Percentiles rank a stretch among this genome's conserved stretches.
phyloP scores from a whole-genome alignment of 805 yeast species.

The Kuraishia borneana region DNA sequence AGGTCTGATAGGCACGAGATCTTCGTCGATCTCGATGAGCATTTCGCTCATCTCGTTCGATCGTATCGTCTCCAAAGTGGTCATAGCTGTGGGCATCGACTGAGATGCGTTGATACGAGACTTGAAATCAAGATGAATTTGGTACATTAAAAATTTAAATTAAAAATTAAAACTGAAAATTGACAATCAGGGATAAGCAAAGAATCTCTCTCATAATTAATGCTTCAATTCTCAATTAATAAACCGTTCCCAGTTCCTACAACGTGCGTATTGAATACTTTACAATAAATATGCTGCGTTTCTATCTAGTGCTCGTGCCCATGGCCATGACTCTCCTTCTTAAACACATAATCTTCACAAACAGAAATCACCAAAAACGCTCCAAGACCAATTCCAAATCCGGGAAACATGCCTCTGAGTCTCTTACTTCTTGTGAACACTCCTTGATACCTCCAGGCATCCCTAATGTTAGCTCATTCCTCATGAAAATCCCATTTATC shows the following conservation, averaged over 20 bases:
- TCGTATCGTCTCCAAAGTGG: not conserved
- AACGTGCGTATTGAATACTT: no score
- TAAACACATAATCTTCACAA: constrained; percentile 42
- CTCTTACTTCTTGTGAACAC: constrained; percentile 64
- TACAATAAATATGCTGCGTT: no score
- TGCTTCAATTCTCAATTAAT: no score
- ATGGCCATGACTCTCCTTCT: constrained; percentile 21
- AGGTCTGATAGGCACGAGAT: constrained; percentile 21
- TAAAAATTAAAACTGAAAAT: no score
- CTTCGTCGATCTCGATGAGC: constrained; percentile 10
- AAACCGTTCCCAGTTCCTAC: no score
- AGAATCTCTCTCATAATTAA: no score
- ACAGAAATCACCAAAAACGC: constrained; percentile 59
- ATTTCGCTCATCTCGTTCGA: not conserved
- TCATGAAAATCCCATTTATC: not conserved
- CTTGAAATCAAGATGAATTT: no score
- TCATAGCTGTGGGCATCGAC: no score
- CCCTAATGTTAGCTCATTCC: constrained; percentile 30
- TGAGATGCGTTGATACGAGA: no score
- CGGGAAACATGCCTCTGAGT: constrained; percentile 67
- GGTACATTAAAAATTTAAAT: no score
- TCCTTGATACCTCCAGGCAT: constrained; percentile 87
- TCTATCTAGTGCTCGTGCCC: constrained; percentile 13
- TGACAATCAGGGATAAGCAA: no score
- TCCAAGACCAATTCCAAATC: constrained; percentile 66